Evolutionary conservation across 2,329 filamentous ascomycete genomes (phyloP), one percentile per base, ranked within the genome.

Genomic region (Clarireedia sp.): DNA sequence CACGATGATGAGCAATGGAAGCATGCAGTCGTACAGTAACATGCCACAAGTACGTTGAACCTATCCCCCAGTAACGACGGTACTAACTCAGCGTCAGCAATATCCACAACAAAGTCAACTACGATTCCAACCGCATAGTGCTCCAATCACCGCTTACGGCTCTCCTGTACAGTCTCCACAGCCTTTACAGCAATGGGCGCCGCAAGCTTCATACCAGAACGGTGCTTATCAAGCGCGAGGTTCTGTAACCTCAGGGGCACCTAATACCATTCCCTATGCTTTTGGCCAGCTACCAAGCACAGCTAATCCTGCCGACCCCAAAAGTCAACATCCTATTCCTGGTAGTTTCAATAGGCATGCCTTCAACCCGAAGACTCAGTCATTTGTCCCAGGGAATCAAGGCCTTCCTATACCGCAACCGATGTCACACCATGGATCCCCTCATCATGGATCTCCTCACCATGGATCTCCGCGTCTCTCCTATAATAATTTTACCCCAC

Each of bases 331-430:
- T 68, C 88, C 89, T 5, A 83, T 95, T 55, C 89, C 90, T 14
- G 89, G 89, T 37, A 94, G 86, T 71, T 95, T 82, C 68, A 89
- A 87, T 67, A 80, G 90, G 56, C 89, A 90, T 64, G 83, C 87
- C 12, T 96, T 97, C 74, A 96, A 96, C 67, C 92, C 91, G 0
- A 91, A 95, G 73, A 96, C 89, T 16, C 89, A 95, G 67, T 88
- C 91, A 0, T 96, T 97, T 70, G 82, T 96, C 23, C 92, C 92
- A 1, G 78, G 77, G 51, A 75, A 81, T 58, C 75, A 71, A 60
- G 73, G 75, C 68, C 71, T 73, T 29, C 73, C 76, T 3, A 73
- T 76, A 60, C 77, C 75, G 41, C 72, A 69, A 47, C 60, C 66
- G 3, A 64, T 68, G 59, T 63, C 67, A 21, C 67, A 67, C 56